Percentiles rank a stretch among this genome's conserved stretches.
Evolutionary conservation across 2,329 filamentous ascomycete genomes (phyloP).

Genomic region (Falciphora oryzae): DNA sequence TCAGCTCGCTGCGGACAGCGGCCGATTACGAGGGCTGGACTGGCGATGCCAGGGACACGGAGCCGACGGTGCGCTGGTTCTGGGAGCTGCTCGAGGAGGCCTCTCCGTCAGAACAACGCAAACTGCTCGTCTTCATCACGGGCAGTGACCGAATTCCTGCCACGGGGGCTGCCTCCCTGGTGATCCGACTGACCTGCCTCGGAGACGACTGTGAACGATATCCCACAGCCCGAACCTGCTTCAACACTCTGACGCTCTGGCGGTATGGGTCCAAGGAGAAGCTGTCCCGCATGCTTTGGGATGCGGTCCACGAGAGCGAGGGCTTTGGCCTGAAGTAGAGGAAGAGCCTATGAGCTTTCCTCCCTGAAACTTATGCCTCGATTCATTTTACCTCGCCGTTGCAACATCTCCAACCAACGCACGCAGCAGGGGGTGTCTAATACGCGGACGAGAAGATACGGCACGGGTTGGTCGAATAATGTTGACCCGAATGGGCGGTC

Average conservation of each 20-base stretch:
- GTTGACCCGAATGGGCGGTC: no score
- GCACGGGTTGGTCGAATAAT: no score
- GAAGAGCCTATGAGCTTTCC: neutral
- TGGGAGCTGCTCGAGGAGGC: conserved; percentile 74
- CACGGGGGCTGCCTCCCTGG: conserved; percentile 73
- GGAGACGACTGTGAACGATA: conserved; percentile 70
- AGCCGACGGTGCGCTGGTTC: conserved; percentile 76
- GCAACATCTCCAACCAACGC: no score
- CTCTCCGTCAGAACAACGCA: conserved; percentile 62
- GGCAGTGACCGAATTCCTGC: conserved; percentile 87
- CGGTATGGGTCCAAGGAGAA: conserved; percentile 61
- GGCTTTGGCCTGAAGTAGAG: conserved; percentile 81
- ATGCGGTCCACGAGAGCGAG: conserved; percentile 82
- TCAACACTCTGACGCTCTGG: conserved; percentile 77
- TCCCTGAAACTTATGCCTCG: no score
- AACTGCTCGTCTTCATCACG: conserved; percentile 79
- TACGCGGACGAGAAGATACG: no score
- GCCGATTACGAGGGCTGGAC: conserved; percentile 80
- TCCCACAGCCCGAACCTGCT: conserved; percentile 84
- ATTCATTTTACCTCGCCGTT: no score
- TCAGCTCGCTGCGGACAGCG: conserved; percentile 67
- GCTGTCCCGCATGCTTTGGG: conserved; percentile 70
- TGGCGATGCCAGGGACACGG: conserved; percentile 43
- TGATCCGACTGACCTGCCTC: conserved; percentile 69
- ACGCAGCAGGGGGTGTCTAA: no score